Evolutionary conservation across 306 rosid species (phyloP).

Genomic region (Lithocarpus polystachyus): DNA sequence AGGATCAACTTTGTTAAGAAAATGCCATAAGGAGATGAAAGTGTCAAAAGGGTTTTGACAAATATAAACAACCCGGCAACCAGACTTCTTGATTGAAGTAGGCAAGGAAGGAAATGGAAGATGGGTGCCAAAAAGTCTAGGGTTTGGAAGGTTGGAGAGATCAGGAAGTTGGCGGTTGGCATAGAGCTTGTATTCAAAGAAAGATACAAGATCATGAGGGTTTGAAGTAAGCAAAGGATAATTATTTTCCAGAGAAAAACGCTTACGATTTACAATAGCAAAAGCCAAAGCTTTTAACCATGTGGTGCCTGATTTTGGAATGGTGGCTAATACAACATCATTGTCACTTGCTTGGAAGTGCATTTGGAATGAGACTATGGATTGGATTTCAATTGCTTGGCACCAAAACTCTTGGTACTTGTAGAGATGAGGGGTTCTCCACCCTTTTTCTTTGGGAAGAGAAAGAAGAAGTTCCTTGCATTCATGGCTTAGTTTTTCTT

Average conservation of each 20-base stretch:
- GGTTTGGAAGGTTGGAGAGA: constrained; percentile 29
- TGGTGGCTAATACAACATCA: constrained; percentile 38
- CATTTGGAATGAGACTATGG: constrained; percentile 41
- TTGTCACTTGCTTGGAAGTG: constrained; percentile 48
- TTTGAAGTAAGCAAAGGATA: constrained; percentile 51
- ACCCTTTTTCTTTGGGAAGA: constrained; percentile 52
- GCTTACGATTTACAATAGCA: constrained; percentile 30
- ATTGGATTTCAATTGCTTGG: constrained; percentile 34
- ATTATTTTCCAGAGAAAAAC: background rate
- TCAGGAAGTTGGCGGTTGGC: constrained; percentile 30
- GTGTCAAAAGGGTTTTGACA: constrained; percentile 59
- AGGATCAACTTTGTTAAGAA: constrained; percentile 14
- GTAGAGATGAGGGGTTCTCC: constrained; percentile 35
- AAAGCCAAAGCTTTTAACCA: constrained; percentile 66
- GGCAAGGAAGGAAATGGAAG: constrained; percentile 40
- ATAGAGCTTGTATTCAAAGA: constrained; percentile 39
- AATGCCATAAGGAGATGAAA: constrained; percentile 46
- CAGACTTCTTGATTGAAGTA: constrained; percentile 33
- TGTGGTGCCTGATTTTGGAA: constrained; percentile 67
- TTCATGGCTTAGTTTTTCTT: constrained; percentile 25
- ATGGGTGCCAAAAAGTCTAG: constrained; percentile 57
- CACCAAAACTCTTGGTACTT: constrained; percentile 56
- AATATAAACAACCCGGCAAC: constrained; percentile 36
- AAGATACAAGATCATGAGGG: constrained; percentile 57
- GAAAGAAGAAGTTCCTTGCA: constrained; percentile 35